Base-by-base conservation (phyloP, 768 basidiomycete genomes). In the Tephrocybe rancida region DNA sequence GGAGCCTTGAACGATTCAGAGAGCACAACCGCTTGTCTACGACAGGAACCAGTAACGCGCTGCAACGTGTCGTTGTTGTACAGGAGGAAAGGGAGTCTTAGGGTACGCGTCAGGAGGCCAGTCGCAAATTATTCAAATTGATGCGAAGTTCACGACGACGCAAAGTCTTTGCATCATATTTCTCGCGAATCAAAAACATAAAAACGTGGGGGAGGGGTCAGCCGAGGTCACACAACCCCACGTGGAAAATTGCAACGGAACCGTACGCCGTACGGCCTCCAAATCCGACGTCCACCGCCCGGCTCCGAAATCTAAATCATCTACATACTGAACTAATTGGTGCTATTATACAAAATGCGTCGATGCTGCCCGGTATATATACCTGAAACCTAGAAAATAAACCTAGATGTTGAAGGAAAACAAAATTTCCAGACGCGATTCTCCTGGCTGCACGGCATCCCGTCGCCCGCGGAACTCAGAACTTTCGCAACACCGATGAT, bases 401-500 rank as follows among this genome's bases (percentile, higher is more conserved):
- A 41, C 18, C n/a, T 19, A 37, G 5, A 22, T 3, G 39, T 41
- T 19, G 18, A 41, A 19, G 3, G 11, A 13, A 37, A 13, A 21
- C n/a, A 7, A 41, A 19, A 41, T n/a, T n/a, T n/a, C n/a, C n/a
- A n/a, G n/a, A n/a, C n/a, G n/a, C n/a, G n/a, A n/a, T n/a, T n/a
- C n/a, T n/a, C n/a, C n/a, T n/a, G n/a, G n/a, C n/a, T n/a, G n/a
- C n/a, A n/a, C n/a, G 13, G 7, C 16, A 13, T 6, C 8, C 35
- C 10, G 46, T 14, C 24, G 27, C 30, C 35, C 25, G 32, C 19
- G 18, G 46, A 34, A 47, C 39, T 60, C 53, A 68, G 46, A 64
- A 61, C 45, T 60, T 61, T 44, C 65, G 65, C 34, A 60, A 35
- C 1, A 42, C 35, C 44, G 57, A 44, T 16, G 56, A 44, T 16